Evolutionary conservation across 1,284 basidiomycete species (phyloP), one percentile per base, ranked within the genome.

Genomic region (Puccinia brachypodii): DNA sequence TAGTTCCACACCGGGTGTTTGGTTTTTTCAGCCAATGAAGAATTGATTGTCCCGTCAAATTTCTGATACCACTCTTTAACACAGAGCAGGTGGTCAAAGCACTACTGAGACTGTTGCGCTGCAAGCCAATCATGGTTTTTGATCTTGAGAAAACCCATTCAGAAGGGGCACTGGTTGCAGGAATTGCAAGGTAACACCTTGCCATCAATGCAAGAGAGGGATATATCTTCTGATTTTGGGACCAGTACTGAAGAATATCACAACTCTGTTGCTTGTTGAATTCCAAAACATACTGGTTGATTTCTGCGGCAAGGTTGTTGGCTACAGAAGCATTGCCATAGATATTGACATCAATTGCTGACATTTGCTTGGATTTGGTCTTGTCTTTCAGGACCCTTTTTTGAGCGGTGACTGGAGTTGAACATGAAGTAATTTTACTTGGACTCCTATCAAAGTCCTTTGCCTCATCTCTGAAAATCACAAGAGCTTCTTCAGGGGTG

Each of bases 51-150:
- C n/a, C n/a, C n/a, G n/a, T n/a, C n/a, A n/a, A n/a, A n/a, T n/a
- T n/a, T n/a, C n/a, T n/a, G n/a, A n/a, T 62, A 62, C 66, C 66
- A 68, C 13, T 68, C 38, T 33, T 68, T 68, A 7, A 68, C 7
- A 31, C 66, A 68, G 3, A 68, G 19, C 1, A 42, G 25, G 36
- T 68, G 38, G 22, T 68, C 38, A 38, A 68, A 25, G 16, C 9
- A 25, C 36, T 3, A 44, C 19, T 31, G 1, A 68, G 25, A 31
- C 66, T 68, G 42, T n/a, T 2, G 1, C 22, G 19, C 16, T 68
- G 66, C 8, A 38, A 3, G 1, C 66, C 66, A 11, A 68, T 44
- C 8, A 68, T 25, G 9, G 38, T 16, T 16, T 68, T 68, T 3
- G 13, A 68, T 25, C 25, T 14, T 8, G 40, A 68, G 22, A 68